Base-by-base conservation (phyloP, 441 rosid genomes). In the Hura crepitans region DNA sequence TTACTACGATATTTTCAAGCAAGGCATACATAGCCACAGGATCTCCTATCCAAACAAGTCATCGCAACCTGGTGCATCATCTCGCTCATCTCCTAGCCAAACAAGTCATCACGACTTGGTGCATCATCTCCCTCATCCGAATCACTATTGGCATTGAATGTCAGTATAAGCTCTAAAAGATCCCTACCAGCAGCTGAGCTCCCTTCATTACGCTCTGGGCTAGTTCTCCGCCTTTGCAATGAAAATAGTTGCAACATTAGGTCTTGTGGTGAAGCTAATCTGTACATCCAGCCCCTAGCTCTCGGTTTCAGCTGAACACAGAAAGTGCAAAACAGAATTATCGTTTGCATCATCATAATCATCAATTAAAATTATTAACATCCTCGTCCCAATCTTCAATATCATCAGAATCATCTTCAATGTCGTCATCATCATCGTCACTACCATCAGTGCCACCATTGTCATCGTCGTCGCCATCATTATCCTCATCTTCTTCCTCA, bases 191-290 rank as follows among this genome's bases (percentile, higher is more conserved):
- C 33, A 54, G 72, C 64, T 0, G 88, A 79, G 66, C 84, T 75
- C 72, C 80, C 91, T 62, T 50, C 83, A 58, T 50, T 68, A 25
- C 15, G 57, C 28, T 83, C 90, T 14, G 77, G 77, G 72, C 77
- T 75, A 6, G 77, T 72, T 37, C 83, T 76, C 56, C 57, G 72
- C 77, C 84, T 76, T 70, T 68, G 89, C 66, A 86, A 65, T 13
- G 90, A 83, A 74, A 88, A 85, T 61, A 91, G 76, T 58, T 84
- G 95, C 72, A 83, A 37, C 87, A 93, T 74, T 74, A 91, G 78
- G 66, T 87, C 91, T 55, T 81, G 76, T 0, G 92, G 86, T 28
- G 92, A 78, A 60, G 87, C 77, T 53, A 81, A 11, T n/a, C 49
- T 71, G 79, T 79, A 72, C 86, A 81, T 81, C 92, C 95, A 85